Conservation (phyloP, 2,329 filamentous ascomycete species). For the Dactylellina haptotyla region DNA sequence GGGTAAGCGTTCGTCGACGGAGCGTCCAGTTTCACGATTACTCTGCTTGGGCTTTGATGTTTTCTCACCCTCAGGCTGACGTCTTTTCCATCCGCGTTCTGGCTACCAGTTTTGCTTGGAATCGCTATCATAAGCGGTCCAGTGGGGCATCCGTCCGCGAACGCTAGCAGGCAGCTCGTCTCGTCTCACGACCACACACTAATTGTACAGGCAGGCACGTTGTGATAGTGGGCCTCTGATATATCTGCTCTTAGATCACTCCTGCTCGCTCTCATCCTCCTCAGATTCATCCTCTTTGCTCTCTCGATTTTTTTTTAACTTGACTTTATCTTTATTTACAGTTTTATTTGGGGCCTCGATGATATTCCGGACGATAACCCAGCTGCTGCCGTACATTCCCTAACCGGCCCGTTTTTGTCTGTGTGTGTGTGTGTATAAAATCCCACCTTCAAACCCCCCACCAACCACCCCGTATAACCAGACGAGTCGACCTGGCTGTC, state of each 20-base stretch:
- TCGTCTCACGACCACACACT: constrained; percentile 47
- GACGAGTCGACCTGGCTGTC: constrained; percentile 20
- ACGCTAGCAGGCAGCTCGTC: too few relatives aligned
- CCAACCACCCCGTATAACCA: background rate
- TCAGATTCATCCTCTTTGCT: background rate
- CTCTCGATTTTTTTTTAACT: background rate
- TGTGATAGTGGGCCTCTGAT: constrained; percentile 38
- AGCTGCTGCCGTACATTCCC: constrained; percentile 6
- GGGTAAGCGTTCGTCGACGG: constrained; percentile 1
- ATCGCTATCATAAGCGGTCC: constrained; percentile 53
- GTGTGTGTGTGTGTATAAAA: constrained; percentile 10
- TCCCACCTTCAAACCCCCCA: constrained; percentile 13
- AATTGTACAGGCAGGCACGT: constrained; percentile 29
- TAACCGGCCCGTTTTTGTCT: constrained; percentile 9
- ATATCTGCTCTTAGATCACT: constrained; percentile 10
- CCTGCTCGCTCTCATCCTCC: background rate
- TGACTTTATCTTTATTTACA: background rate
- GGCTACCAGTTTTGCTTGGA: constrained; percentile 31
- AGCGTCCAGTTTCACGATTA: constrained; percentile 1
- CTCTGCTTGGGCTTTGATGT: constrained; percentile 1
- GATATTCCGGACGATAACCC: constrained; percentile 29
- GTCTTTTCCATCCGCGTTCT: constrained; percentile 17
- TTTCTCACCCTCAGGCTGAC: constrained; percentile 10
- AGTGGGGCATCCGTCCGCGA: constrained; percentile 52
- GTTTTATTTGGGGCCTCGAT: constrained; percentile 25